Base-by-base conservation (phyloP, 2,329 filamentous ascomycete species). In the Apiospora pterosperma region DNA sequence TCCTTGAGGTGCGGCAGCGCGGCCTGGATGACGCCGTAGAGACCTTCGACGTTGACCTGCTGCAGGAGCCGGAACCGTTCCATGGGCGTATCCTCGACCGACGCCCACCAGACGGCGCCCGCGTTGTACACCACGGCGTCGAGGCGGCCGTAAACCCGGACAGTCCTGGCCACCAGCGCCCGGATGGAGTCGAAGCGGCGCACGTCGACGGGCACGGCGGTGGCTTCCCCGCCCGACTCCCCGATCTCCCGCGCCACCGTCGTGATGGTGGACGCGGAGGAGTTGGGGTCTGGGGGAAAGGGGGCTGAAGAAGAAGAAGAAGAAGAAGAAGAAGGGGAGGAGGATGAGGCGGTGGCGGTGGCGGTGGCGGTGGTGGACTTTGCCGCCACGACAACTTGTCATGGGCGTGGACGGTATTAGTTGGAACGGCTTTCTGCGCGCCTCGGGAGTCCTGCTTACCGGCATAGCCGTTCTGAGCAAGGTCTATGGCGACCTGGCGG, bases 71-170 rank as follows among this genome's bases (percentile, higher is more conserved):
- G 87, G 78, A 92, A 95, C n/a, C 91, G 85, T 76, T 90, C 91
- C 68, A 90, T 80, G 0, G 91, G 89, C 0, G 92, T 95, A 59
- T 88, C 85, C 62, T 88, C 84, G 0, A 96, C 87, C 1, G 90
- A 85, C 0, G 90, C 85, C 92, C 92, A 95, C 89, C 90, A 96
- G 69, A 96, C 93, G 3, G 92, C 92, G 44, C 92, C 92, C 0
- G 90, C 89, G 75, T 96, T 96, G 81, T 96, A 96, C 60, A 96
- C 76, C 2, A 96, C 78, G 0, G 90, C 89, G 73, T 96, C 92
- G 4, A 96, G 80, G 25, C 84, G 85, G 52, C 84, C 83, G 70
- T 90, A 90, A 5, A 76, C 78, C 70, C 79, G 68, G 5, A 91
- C 77, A 0, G 89, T 89, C 63, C 82, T 75, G 25, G 84, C 74